Evolutionary conservation across 352 stramenopile genomes (phyloP).

Genomic region (Globisporangium canariense): DNA sequence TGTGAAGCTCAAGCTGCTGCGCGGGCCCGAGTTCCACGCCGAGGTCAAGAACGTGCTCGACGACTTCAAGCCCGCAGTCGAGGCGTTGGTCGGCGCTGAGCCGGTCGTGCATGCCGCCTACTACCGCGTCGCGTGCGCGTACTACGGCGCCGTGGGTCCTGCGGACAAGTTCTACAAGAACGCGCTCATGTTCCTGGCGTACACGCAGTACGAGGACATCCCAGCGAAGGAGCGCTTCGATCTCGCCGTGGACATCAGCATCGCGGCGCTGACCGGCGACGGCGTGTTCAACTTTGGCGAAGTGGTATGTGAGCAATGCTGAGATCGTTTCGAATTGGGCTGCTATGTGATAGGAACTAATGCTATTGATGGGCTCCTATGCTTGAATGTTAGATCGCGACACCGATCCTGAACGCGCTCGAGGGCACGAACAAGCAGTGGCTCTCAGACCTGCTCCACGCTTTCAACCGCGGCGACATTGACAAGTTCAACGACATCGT

Average conservation of each 20-base stretch:
- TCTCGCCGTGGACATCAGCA: conserved; percentile 92
- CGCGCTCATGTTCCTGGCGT: conserved; percentile 95
- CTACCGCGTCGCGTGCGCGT: conserved; percentile 90
- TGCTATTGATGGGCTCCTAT: conserved; percentile 5
- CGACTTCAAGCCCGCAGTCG: conserved; percentile 71
- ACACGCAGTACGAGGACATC: conserved; percentile 92
- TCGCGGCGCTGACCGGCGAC: conserved; percentile 95
- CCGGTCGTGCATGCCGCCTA: conserved; percentile 93
- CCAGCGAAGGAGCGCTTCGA: conserved; percentile 72
- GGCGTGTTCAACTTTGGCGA: conserved; percentile 99
- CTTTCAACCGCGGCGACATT: conserved; percentile 95
- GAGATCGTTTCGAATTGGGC: background rate
- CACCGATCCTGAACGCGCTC: conserved; percentile 90
- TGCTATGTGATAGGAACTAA: background rate
- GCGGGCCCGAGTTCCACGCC: conserved; percentile 43
- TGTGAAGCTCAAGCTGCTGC: conserved; percentile 65
- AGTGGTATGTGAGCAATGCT: conserved; percentile 66
- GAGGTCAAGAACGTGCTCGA: conserved; percentile 69
- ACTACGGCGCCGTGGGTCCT: conserved; percentile 89
- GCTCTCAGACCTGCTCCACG: conserved; percentile 92
- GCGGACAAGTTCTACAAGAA: conserved; percentile 97
- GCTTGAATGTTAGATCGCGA: conserved; percentile 64
- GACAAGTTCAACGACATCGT: conserved; percentile 91
- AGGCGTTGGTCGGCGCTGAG: conserved; percentile 81
- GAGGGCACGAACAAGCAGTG: conserved; percentile 90